Evolutionary conservation across 2,329 filamentous ascomycete genomes (phyloP), one percentile per base, ranked within the genome.

Genomic region (Trichoderma sp.): DNA sequence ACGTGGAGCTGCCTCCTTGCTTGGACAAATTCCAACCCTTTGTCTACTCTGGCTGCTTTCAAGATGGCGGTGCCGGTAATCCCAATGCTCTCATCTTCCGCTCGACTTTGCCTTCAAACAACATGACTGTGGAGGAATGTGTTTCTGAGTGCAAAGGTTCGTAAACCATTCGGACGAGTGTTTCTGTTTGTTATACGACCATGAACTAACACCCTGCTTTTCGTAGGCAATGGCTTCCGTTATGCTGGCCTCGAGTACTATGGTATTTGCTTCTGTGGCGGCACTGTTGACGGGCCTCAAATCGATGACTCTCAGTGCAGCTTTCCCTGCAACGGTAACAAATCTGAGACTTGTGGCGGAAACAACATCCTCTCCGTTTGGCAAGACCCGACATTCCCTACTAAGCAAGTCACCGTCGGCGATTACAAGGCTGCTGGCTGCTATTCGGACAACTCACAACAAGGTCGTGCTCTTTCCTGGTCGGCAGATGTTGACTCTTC

Each of bases 351-450:
- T 30, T 87, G 85, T 70, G 85, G 85, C 66, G 83, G 84, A 24
- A 78, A 82, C 66, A 78, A 79, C 10, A 73, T 77, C 34, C 82
- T 87, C 69, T 84, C 84, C 2, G 70, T 85, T 73, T 86, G 79
- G 74, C 77, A 83, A 73, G 84, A 86, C 60, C 80, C 83, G 4
- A 85, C 83, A 34, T 85, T 84, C 72, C 75, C 80, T 58, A 78
- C 80, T 28, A 77, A 78, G 70, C 83, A 84, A 61, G 76, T 84
- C 30, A 83, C 82, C 28, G 79, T 84, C 55, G 80, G 81, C 65
- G 81, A 83, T 56, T 92, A 89, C 82, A 80, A 81, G 54, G 84
- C 87, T 71, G 76, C 85, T n/a, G 90, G 90, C 67, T 92, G 90
- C 79, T 90, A 85, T 74, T 81, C 79, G 32, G 85, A 86, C 70